These are phyloP conservation scores for Corylus americana DNA, from an alignment of 306 rosid species.

Conservation along the genomic window DNA sequence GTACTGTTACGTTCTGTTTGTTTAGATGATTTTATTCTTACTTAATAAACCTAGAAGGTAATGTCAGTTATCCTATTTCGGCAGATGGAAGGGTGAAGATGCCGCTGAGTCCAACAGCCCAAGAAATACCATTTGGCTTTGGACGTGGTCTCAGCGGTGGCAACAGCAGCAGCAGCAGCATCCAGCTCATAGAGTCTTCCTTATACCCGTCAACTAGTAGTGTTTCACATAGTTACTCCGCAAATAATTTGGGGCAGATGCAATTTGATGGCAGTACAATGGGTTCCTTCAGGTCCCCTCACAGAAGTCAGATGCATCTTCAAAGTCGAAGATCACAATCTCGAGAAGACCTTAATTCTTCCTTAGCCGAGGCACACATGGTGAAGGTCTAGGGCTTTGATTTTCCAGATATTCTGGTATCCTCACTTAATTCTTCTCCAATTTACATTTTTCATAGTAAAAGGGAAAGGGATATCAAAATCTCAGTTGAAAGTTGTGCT, in stretches of 20 bases:
- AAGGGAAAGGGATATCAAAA: conserved; percentile 9
- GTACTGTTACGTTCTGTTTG: neutral
- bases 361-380: conserved; percentile 73
- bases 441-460: conserved; percentile 20
- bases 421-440: conserved; percentile 29
- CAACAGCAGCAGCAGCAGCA: conserved; percentile 38
- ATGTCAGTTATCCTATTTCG: conserved; percentile 32
- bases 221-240: conserved; percentile 81
- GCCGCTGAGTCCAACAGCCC: conserved; percentile 88
- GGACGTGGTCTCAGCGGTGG: conserved; percentile 46
- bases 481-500: conserved; percentile 21
- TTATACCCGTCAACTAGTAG: conserved; percentile 59
- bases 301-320: conserved; percentile 83
- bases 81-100: conserved; percentile 85
- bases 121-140: conserved; percentile 58
- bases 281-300: conserved; percentile 81
- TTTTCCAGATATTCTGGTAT: conserved; percentile 50
- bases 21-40: neutral
- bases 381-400: conserved; percentile 58
- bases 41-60: neutral
- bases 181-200: conserved; percentile 74
- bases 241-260: conserved; percentile 82
- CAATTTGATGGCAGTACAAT: conserved; percentile 57
- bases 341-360: conserved; percentile 84
- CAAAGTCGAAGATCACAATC: conserved; percentile 97